Percentiles rank a stretch among this genome's conserved stretches.
Evolutionary conservation across 441 rosid species (phyloP).

Genomic region (Populus hybrid): DNA sequence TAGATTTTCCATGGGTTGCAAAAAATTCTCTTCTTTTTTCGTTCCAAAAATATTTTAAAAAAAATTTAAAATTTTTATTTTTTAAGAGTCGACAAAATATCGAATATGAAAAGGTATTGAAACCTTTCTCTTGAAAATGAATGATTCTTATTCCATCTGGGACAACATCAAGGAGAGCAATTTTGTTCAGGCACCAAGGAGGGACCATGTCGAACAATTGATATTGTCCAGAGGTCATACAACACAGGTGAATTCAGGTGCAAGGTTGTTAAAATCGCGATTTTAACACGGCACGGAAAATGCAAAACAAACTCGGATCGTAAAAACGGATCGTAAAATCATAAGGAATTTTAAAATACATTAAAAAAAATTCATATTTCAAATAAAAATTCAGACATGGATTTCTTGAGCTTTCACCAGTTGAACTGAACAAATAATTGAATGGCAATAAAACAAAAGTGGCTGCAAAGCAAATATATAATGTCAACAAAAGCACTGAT

Average conservation of each 20-base stretch:
- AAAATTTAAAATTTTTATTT: no score
- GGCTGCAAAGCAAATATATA: constrained; percentile 61
- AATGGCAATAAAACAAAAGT: constrained; percentile 74
- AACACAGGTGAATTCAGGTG: background rate
- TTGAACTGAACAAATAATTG: constrained; percentile 76
- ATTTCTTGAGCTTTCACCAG: constrained; percentile 51
- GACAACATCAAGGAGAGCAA: background rate
- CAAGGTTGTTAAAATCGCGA: no score
- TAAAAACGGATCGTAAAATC: no score
- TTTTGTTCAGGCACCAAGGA: background rate
- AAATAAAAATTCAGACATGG: constrained; percentile 13
- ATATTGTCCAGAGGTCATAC: background rate
- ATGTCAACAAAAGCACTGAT: constrained; percentile 13
- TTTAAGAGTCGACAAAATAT: no score
- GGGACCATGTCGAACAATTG: no score
- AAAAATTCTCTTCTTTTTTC: no score
- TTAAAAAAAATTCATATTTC: no score
- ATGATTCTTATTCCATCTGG: no score
- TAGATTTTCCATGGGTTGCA: background rate
- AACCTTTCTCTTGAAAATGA: background rate
- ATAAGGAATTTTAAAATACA: no score
- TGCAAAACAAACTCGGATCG: no score
- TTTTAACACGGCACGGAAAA: no score
- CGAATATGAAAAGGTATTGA: background rate
- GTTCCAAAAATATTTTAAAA: no score